Evolutionary conservation across 2,329 filamentous ascomycete species (phyloP).

Genomic region (Escovopsis sp.): DNA sequence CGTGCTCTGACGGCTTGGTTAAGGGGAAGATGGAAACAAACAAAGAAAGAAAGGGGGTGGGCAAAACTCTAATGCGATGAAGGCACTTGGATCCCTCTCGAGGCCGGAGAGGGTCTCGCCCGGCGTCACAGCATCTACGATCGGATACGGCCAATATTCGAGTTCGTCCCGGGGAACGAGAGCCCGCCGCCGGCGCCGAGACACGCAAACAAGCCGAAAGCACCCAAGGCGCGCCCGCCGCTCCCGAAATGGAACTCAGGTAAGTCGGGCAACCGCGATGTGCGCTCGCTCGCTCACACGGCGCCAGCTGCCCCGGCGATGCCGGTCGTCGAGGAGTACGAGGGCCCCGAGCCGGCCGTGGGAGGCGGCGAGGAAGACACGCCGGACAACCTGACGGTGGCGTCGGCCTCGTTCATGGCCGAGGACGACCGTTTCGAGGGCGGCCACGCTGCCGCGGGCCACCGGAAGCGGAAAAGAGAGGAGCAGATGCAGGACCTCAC

Average conservation of each 20-base stretch:
- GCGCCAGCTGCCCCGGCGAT: constrained; percentile 9
- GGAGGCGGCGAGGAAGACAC: constrained; percentile 62
- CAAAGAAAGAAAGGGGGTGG: too few species aligned
- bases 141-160: constrained; percentile 74
- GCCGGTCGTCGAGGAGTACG: constrained; percentile 41
- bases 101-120: constrained; percentile 66
- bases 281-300: constrained; percentile 8
- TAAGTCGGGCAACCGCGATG: constrained; percentile 5
- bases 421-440: constrained; percentile 68
- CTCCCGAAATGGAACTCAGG: constrained; percentile 41
- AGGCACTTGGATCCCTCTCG: constrained; percentile 93
- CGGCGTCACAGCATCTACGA: constrained; percentile 77
- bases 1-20: not conserved
- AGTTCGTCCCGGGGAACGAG: constrained; percentile 69
- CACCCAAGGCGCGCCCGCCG: constrained; percentile 35
- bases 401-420: constrained; percentile 70
- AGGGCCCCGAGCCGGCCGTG: constrained; percentile 45
- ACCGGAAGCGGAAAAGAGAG: constrained; percentile 64
- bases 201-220: constrained; percentile 77
- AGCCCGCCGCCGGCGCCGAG: constrained; percentile 90
- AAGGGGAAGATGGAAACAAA: too few species aligned
- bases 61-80: constrained; percentile 7
- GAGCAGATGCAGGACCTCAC: constrained; percentile 46
- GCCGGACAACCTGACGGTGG: constrained; percentile 68
- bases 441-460: constrained; percentile 46